phyloP scores from a whole-genome alignment of 1,139 yeast species.

The Debaryomyces psychrophilus region DNA sequence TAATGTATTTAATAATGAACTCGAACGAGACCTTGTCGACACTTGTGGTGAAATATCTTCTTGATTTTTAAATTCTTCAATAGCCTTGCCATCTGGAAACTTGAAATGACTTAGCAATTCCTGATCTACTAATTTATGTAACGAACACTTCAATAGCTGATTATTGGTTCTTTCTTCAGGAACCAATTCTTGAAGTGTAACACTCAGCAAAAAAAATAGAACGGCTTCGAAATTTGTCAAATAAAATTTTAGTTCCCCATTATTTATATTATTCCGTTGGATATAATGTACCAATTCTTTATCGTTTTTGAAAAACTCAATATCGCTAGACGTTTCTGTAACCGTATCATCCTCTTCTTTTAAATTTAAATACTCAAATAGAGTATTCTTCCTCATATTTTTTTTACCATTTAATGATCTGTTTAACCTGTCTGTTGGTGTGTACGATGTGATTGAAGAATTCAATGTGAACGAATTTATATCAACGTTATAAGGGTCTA shows the following conservation, averaged over 20 bases:
- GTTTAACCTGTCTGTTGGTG: constrained; percentile 18
- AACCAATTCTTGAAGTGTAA: constrained; percentile 36
- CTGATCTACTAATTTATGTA: constrained; percentile 35
- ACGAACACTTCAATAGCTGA: constrained; percentile 24
- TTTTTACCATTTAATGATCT: constrained; percentile 6
- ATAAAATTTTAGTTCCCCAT: constrained; percentile 44
- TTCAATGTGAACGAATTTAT: constrained; percentile 17
- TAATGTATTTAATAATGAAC: constrained; percentile 43
- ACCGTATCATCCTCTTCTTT: constrained; percentile 20
- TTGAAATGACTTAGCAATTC: constrained; percentile 34
- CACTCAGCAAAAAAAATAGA: constrained; percentile 40
- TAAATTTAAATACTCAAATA: constrained; percentile 40
- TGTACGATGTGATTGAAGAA: constrained; percentile 18
- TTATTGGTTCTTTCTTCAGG: constrained; percentile 20
- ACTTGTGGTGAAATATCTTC: constrained; percentile 19
- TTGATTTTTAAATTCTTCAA: constrained; percentile 22
- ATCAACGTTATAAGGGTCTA: constrained; percentile 38
- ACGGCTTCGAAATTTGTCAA: constrained; percentile 50
- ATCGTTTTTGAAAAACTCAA: constrained; percentile 34
- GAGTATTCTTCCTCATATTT: constrained; percentile 17
- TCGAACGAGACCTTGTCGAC: constrained; percentile 36
- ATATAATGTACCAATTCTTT: constrained; percentile 33
- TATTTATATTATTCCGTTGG: constrained; percentile 34
- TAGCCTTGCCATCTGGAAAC: constrained; percentile 33
- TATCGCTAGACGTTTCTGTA: constrained; percentile 13